Evolutionary conservation across 176 grass and related monocot species (phyloP).

Genomic region (Melocanna baccifera): DNA sequence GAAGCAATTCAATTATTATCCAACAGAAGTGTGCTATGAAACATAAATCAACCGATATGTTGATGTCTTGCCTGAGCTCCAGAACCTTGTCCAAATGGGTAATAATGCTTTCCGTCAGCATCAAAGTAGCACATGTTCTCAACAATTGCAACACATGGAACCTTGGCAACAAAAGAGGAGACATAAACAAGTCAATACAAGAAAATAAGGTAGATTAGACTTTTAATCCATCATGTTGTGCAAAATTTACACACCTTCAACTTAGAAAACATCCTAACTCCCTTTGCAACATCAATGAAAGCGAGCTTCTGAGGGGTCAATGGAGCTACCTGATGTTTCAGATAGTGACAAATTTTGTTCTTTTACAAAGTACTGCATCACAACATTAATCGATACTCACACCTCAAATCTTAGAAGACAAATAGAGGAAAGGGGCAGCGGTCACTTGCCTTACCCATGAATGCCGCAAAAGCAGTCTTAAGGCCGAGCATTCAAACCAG

Average conservation of each 20-base stretch:
- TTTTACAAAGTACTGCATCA: background rate
- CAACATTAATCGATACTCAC: background rate
- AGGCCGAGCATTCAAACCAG: constrained; percentile 54
- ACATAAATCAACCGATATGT: background rate
- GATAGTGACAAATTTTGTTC: background rate
- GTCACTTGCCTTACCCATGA: constrained; percentile 99
- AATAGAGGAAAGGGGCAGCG: background rate
- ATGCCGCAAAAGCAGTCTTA: constrained; percentile 84
- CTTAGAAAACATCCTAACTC: constrained; percentile 98
- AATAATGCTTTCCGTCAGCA: constrained; percentile 83
- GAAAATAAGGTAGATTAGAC: background rate
- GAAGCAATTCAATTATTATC: constrained; percentile 10
- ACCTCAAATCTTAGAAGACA: background rate
- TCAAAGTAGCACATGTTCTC: constrained; percentile 99
- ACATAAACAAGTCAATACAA: background rate
- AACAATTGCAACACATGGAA: constrained; percentile 92
- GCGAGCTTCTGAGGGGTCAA: constrained; percentile 92
- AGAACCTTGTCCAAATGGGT: constrained; percentile 92
- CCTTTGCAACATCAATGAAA: constrained; percentile 99
- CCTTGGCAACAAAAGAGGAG: constrained; percentile 56
- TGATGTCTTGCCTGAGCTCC: constrained; percentile 69
- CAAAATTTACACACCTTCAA: constrained; percentile 69
- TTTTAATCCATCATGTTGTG: constrained; percentile 19
- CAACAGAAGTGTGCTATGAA: constrained; percentile 21
- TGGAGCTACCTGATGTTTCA: constrained; percentile 73